Conservation (phyloP, 2,329 filamentous ascomycete genomes). For the Alternaria arborescens region DNA sequence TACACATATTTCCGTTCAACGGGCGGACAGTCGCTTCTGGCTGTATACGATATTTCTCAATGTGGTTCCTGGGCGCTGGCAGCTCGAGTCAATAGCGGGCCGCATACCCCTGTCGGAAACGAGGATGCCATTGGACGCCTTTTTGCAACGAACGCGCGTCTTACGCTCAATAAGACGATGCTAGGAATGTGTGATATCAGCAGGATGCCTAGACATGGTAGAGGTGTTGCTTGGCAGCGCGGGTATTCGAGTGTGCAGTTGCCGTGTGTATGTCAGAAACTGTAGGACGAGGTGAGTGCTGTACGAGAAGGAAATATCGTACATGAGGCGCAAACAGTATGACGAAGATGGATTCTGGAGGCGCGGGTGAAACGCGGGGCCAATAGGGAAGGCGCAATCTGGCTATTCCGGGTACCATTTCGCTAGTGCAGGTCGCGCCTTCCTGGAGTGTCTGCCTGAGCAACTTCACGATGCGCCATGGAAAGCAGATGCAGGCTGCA, state of each 20-base stretch:
- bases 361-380: constrained; percentile 22
- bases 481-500: constrained; percentile 1
- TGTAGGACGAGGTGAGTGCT: neutral
- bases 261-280: neutral
- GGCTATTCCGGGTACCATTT: constrained; percentile 12
- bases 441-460: constrained; percentile 1
- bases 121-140: constrained; percentile 13
- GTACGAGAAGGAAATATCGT: neutral
- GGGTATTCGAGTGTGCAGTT: neutral
- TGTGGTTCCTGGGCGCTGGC: constrained; percentile 7
- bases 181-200: constrained; percentile 10
- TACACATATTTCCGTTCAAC: neutral
- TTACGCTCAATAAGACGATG: constrained; percentile 5
- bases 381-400: constrained; percentile 16
- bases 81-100: constrained; percentile 16
- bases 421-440: constrained; percentile 8
- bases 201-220: neutral
- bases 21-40: neutral
- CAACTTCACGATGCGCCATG: constrained; percentile 1
- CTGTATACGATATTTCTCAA: neutral
- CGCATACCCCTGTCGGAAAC: constrained; percentile 15
- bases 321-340: neutral
- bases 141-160: constrained; percentile 26
- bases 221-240: neutral
- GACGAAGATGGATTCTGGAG: constrained; percentile 5